phyloP scores from a whole-genome alignment of 164 flowering plant species.

The Umbellularia californica region DNA sequence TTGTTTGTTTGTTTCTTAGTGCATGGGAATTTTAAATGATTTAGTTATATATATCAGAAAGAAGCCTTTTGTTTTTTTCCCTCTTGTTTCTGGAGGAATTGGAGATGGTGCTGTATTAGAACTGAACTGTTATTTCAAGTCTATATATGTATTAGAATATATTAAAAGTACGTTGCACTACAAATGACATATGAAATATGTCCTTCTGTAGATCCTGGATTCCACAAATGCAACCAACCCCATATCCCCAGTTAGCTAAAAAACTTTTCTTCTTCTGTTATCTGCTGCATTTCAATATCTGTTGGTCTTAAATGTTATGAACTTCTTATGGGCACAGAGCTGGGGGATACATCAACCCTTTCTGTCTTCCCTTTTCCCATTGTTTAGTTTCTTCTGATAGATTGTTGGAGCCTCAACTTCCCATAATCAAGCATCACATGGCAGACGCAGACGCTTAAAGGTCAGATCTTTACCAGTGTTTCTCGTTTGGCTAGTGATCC shows the following conservation, averaged over 20 bases:
- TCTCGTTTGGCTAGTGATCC: background rate
- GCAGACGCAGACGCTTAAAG: background rate
- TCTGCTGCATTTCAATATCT: background rate
- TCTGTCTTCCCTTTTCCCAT: background rate
- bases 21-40: background rate
- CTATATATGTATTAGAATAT: background rate
- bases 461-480: background rate
- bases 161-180: background rate
- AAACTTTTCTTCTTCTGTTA: background rate
- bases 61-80: background rate
- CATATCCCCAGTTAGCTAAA: background rate
- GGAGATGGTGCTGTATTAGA: background rate
- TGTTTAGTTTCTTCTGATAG: background rate
- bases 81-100: background rate
- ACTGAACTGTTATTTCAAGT: slow-evolving; percentile 3
- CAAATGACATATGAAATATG: background rate
- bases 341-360: background rate
- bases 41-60: background rate
- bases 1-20: no score
- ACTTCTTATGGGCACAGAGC: no score
- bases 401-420: slow-evolving; percentile 4
- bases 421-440: background rate
- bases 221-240: slow-evolving; percentile 3
- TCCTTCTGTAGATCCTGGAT: slow-evolving; percentile 10
- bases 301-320: background rate